A percentile compares a stretch with the other conserved stretches of the same genome.
Evolutionary conservation across 768 basidiomycete species (phyloP).

Genomic region (Roridomyces roridus): DNA sequence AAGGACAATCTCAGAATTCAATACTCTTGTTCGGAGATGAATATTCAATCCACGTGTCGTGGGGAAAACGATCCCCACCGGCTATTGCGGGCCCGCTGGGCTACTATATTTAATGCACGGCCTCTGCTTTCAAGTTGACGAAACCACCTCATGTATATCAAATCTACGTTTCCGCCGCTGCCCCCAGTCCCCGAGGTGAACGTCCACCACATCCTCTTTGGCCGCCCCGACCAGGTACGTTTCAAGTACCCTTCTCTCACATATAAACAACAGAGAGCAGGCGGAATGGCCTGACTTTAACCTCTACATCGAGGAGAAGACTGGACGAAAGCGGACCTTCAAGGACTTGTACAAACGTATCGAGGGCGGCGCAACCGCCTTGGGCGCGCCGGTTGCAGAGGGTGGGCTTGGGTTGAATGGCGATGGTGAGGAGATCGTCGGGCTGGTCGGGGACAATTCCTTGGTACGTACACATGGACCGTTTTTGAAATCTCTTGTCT

Average conservation of each 20-base stretch:
- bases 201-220: conserved; percentile 59
- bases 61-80: too few relatives aligned
- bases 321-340: conserved; percentile 51
- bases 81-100: too few relatives aligned
- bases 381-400: conserved; percentile 48
- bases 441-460: conserved; percentile 74
- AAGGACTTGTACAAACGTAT: conserved; percentile 58
- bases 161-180: conserved; percentile 61
- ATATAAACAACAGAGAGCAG: background rate
- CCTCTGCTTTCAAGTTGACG: background rate
- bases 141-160: conserved; percentile 52
- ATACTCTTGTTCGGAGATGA: too few relatives aligned
- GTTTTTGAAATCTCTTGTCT: background rate
- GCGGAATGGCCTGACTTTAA: conserved; percentile 61
- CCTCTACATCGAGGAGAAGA: conserved; percentile 60
- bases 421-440: conserved; percentile 62
- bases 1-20: too few relatives aligned
- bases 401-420: conserved; percentile 63
- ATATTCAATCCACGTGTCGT: too few relatives aligned
- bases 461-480: conserved; percentile 48
- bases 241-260: too few relatives aligned
- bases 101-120: too few relatives aligned
- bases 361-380: conserved; percentile 60
- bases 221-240: conserved; percentile 53
- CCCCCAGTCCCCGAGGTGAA: conserved; percentile 59